A percentile compares a stretch with the other conserved stretches of the same genome.
These are phyloP conservation scores for Cadophora sp. DNA, from an alignment of 2,329 filamentous ascomycete species.

Conservation along the genomic window DNA sequence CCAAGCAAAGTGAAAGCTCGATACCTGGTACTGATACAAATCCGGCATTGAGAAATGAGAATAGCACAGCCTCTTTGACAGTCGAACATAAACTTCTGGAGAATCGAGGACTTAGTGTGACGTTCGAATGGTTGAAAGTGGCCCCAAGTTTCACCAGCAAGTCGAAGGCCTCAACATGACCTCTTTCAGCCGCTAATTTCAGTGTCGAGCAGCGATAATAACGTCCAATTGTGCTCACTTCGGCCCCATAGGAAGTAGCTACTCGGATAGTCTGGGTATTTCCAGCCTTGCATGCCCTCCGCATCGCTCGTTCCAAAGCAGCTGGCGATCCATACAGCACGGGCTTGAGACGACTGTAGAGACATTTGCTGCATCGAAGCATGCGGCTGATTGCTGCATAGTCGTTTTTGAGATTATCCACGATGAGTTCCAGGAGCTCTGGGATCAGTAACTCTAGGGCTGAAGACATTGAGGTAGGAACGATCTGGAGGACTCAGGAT, in stretches of 20 bases:
- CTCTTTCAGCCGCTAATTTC: slow-evolving; percentile 1
- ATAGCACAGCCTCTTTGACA: background rate
- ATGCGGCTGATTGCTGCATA: background rate
- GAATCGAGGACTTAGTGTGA: background rate
- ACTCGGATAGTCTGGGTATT: background rate
- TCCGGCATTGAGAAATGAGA: background rate
- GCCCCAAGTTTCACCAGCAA: background rate
- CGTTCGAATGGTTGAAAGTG: background rate
- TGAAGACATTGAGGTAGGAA: background rate
- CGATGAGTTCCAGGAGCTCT: background rate
- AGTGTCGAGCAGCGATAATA: background rate
- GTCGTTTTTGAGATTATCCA: background rate
- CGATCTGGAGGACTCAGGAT: background rate
- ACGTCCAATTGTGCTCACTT: background rate
- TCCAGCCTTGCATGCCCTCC: background rate
- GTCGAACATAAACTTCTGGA: background rate
- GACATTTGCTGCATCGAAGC: background rate
- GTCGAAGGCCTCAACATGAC: slow-evolving; percentile 1
- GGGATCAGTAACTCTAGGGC: background rate
- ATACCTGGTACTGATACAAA: background rate
- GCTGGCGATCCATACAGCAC: background rate
- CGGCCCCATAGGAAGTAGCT: slow-evolving; percentile 11
- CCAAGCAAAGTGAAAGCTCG: background rate
- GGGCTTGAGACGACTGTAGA: background rate
- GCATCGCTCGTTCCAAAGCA: background rate